Conservation (phyloP, 1,139 yeast species). For the Scheffersomyces lignicola region DNA sequence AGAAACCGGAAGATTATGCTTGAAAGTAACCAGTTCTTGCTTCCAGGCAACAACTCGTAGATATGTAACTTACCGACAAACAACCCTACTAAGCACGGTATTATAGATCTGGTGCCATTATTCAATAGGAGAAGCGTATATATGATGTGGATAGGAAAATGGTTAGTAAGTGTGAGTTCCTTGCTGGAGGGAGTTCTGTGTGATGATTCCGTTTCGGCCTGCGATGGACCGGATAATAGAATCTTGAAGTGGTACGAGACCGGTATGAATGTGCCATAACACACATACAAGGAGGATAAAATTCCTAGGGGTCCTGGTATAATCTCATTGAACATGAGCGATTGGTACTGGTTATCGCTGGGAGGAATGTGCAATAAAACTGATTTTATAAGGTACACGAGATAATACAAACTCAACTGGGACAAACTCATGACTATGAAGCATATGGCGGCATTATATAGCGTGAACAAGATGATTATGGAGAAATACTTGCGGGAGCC, state of each 20-base stretch:
- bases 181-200: constrained; percentile 12
- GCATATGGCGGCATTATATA: constrained; percentile 36
- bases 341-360: constrained; percentile 17
- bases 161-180: constrained; percentile 52
- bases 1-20: constrained; percentile 22
- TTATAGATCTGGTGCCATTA: constrained; percentile 52
- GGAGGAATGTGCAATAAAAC: constrained; percentile 11
- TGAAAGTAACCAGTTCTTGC: constrained; percentile 53
- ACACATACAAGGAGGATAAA: constrained; percentile 57
- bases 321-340: constrained; percentile 36
- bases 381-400: constrained; percentile 23
- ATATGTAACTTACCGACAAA: constrained; percentile 56
- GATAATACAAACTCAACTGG: constrained; percentile 31
- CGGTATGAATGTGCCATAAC: constrained; percentile 60
- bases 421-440: constrained; percentile 40
- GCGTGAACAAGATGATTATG: constrained; percentile 28
- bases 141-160: constrained; percentile 54
- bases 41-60: constrained; percentile 61
- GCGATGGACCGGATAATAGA: constrained; percentile 21
- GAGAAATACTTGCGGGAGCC: constrained; percentile 62
- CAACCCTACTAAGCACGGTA: constrained; percentile 59
- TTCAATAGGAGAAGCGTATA: constrained; percentile 52
- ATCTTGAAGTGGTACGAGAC: constrained; percentile 59
- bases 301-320: constrained; percentile 66
- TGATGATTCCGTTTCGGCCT: constrained; percentile 1